Evolutionary conservation across 2,329 filamentous ascomycete species (phyloP), one percentile per base, ranked within the genome.

Genomic region (Pseudogymnoascus sp.): DNA sequence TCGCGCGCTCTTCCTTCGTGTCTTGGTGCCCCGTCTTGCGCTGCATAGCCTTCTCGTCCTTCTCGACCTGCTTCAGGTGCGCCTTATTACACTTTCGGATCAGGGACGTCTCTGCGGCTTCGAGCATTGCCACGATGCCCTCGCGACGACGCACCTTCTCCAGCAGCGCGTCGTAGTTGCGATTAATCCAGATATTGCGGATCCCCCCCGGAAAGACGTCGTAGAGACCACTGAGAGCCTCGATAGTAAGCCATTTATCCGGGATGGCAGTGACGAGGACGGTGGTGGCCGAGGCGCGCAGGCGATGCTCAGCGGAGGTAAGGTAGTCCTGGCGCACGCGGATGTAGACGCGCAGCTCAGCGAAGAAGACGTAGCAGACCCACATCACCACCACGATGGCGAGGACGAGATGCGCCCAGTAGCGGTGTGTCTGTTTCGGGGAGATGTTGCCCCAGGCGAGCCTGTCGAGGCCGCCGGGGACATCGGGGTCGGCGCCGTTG

Each of bases 121-220:
- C 95, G 0, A 99, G 83, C 63, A 80, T 78, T 43, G 81, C 74
- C 56, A 93, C 91, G 12, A 96, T 78, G 7, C 82, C 77, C 65
- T 92, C 85, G 49, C 95, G 84, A 66, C 85, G 78, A 59, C 90
- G 84, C 53, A 97, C 89, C 73, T 97, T 97, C 65, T 93, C 88
- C 56, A 90, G 83, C 9, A 99, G 82, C 7, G 88, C 83, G 46
- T 93, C 90, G 68, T 91, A 88, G 72, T 99, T 90, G 65, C 93
- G 85, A 65, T 97, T 99, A 69, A 99, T 87, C 93, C 93, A 99
- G 56, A 99, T 90, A 69, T 97, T 97, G 65, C 91, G 86, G 71
- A 99, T 88, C 31, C 95, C 95, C 18, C 95, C 95, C 0, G 95
- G 95, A 69, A 97, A 97, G 1, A 97, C 93, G 73, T 99, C 95